Conservation (phyloP, 2,329 filamentous ascomycete genomes). For the Rhynchosporium graminicola region DNA sequence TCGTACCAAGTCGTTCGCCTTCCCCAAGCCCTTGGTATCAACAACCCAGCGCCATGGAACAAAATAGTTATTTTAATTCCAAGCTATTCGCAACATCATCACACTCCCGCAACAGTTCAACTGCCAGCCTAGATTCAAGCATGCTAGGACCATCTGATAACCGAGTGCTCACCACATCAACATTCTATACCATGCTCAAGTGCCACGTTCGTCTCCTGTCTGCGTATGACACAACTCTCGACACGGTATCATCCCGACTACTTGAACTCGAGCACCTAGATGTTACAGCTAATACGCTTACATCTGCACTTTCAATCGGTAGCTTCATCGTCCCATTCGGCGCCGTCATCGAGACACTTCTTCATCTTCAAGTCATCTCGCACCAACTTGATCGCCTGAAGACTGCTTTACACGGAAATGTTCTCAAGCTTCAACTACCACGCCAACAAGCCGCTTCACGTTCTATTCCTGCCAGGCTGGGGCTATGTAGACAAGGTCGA, state of each 20-base stretch:
- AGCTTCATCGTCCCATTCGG: slow-evolving; percentile 21
- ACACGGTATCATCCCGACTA: slow-evolving; percentile 21
- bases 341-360: slow-evolving; percentile 21
- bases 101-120: slow-evolving; percentile 3
- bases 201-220: slow-evolving; percentile 22
- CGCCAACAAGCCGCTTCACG: slow-evolving; percentile 11
- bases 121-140: slow-evolving; percentile 15
- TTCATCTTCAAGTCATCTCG: slow-evolving; percentile 21
- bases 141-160: slow-evolving; percentile 5
- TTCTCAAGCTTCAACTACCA: slow-evolving; percentile 16
- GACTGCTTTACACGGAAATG: slow-evolving; percentile 19
- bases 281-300: slow-evolving; percentile 10
- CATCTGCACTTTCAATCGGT: slow-evolving; percentile 18
- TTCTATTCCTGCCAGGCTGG: slow-evolving; percentile 13
- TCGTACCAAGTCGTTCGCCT: slow-evolving; percentile 17
- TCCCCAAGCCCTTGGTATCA: slow-evolving; percentile 16
- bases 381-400: slow-evolving; percentile 23
- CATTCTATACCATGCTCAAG: slow-evolving; percentile 23
- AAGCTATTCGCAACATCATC: slow-evolving; percentile 12
- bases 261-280: slow-evolving; percentile 19
- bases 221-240: slow-evolving; percentile 21
- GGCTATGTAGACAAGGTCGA: slow-evolving; percentile 18
- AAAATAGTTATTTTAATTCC: slow-evolving; percentile 15
- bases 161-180: slow-evolving; percentile 15
- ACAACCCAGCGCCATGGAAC: slow-evolving; percentile 15